Evolutionary conservation across 768 basidiomycete genomes (phyloP), one percentile per base, ranked within the genome.

Genomic region (Guyanaporus albipodus): DNA sequence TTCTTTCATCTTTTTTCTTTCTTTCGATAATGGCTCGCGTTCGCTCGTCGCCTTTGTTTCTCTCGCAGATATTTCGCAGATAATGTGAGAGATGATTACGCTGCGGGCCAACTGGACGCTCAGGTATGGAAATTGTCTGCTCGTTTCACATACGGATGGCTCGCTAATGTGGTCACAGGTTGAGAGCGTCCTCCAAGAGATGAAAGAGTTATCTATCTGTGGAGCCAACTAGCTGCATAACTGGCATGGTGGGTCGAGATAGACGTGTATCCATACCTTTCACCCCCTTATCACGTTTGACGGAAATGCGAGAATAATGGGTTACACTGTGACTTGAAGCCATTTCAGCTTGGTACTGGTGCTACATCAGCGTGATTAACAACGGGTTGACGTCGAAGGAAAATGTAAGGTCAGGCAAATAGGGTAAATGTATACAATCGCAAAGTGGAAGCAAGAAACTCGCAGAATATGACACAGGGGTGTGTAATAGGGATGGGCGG

Each of bases 141-240:
- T 32, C 6, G 11, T 21, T 31, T 21, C 6, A 3, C 8, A 11
- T 38, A 31, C 10, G n/a, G 22, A 19, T 8, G 37, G 8, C 14
- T 46, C 24, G 35, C 39, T 39, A 11, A 54, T 42, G 21, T 42
- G 31, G 32, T 50, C 27, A 17, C 46, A 89, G 85, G 92, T 98
- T n/a, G 96, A 98, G 68, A 85, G 83, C 14, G 90, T 93, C n/a
- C 71, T 99, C 38, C 89, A 92, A 59, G 92, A 98, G 70, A 98
- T 99, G 93, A 82, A 83, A 63, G 93, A 95, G 60, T 70, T 98
- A 41, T 89, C 89, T 6, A 99, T 99, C 59, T 96, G 90, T 61
- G 93, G 93, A 12, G 87, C 60, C 39, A 71, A 59, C 50, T 71
- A 63, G 42, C 23, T 32, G 1, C 22, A 19, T n/a, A 8, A 4